Base-by-base conservation (phyloP, 108 stramenopile genomes). In the Cyclotella baltica region DNA sequence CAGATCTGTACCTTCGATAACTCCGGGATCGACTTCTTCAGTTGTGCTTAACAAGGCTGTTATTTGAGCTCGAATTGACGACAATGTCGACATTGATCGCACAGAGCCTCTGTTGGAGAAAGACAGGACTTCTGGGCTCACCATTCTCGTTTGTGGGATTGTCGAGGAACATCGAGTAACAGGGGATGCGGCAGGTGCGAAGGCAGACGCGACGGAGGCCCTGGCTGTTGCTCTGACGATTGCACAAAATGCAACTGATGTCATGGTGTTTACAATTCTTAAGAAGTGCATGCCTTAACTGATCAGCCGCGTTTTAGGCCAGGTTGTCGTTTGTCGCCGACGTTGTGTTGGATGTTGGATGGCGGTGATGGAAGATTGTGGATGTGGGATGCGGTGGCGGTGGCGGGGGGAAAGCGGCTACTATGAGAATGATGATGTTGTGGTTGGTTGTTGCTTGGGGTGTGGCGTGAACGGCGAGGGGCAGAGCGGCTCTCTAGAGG, bases 11-110 rank as follows among this genome's bases (percentile, higher is more conserved):
- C 94, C 94, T 65, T 92, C 92, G 0, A 96, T 89, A 0, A 80
- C 64, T 20, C 94, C 94, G 1, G 94, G 94, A 70, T 96, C 94
- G 10, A 93, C 85, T 81, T 96, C 94, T 77, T 88, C 76, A 50
- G 38, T 65, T 23, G 76, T 55, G 33, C 71, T 77, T 23, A 72
- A 76, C 0, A 81, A 75, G 18, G 58, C 4, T 30, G 30, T 61
- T 30, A 30, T 4, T 61, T 33, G 25, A 27, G 61, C 62, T 33
- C 53, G 28, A 18, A 70, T n/a, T 61, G 31, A 31, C 29, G 36
- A 57, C 19, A 25, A 58, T 34, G 46, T 19, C n/a, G 63, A 38
- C 29, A 37, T 48, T 10, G 58, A 50, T 27, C 9, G 16, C 38
- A 28, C 27, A 28, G 62, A 40, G 37, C 28, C 35, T 56, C 3